Conservation (phyloP, 495 filamentous ascomycete species). For the Stereocaulon alpinum region DNA sequence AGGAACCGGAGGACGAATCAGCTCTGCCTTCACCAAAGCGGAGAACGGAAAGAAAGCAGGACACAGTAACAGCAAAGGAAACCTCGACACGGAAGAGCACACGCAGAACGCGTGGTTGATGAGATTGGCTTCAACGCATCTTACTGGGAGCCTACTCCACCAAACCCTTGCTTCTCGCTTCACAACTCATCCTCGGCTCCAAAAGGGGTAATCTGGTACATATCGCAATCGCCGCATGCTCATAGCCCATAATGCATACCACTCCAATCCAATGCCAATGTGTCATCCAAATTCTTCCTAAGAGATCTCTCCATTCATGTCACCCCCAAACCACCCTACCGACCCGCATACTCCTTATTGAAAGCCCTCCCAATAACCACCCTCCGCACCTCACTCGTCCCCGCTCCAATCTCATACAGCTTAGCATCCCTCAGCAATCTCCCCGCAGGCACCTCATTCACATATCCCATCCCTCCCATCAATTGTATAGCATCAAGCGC, state of each 20-base stretch:
- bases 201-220: no score
- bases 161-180: background rate
- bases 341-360: conserved; percentile 67
- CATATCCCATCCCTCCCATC: conserved; percentile 90
- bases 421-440: conserved; percentile 77
- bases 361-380: conserved; percentile 94
- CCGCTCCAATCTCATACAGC: conserved; percentile 95
- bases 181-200: background rate
- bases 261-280: background rate
- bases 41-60: no score
- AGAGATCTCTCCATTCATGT: background rate
- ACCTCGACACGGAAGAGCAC: background rate
- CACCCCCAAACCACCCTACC: background rate
- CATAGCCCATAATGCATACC: background rate
- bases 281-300: background rate
- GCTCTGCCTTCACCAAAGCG: background rate
- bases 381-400: conserved; percentile 84
- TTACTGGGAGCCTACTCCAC: no score
- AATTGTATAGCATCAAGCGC: conserved; percentile 88
- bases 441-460: conserved; percentile 88
- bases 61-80: background rate
- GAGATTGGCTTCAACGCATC: background rate
- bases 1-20: background rate
- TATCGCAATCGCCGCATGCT: background rate
- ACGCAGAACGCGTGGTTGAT: background rate